Evolutionary conservation across 495 filamentous ascomycete species (phyloP).

Genomic region (Aspergillus egyptiacus): DNA sequence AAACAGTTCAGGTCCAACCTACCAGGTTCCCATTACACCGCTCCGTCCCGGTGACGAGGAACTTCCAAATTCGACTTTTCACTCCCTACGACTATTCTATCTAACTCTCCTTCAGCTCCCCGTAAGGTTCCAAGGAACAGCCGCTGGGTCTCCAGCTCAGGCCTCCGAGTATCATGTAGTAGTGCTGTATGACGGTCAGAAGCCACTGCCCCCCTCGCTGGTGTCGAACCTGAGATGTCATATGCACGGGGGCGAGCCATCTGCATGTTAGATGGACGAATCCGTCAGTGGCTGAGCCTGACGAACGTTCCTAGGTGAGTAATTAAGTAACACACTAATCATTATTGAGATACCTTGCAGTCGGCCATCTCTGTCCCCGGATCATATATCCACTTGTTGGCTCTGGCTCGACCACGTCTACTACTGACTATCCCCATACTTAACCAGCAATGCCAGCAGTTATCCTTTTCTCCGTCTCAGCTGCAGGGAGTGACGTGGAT

Average conservation of each 20-base stretch:
- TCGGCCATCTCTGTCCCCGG: too few relatives aligned
- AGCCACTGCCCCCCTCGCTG: constrained; percentile 9
- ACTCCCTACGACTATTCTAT: not conserved
- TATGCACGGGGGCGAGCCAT: constrained; percentile 24
- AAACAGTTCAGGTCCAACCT: too few relatives aligned
- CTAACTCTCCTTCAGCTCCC: not conserved
- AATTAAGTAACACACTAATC: not conserved
- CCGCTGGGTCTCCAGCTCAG: too few relatives aligned
- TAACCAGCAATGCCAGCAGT: too few relatives aligned
- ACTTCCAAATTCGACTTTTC: not conserved
- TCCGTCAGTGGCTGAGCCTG: constrained; percentile 14
- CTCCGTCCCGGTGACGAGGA: too few relatives aligned
- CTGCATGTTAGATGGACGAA: constrained; percentile 15
- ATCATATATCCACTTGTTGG: too few relatives aligned
- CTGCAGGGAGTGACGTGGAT: constrained; percentile 2
- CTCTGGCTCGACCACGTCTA: too few relatives aligned
- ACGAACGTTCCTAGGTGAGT: constrained; percentile 8
- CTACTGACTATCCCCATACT: too few relatives aligned
- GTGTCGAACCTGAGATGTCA: constrained; percentile 21
- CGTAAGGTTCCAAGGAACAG: not conserved
- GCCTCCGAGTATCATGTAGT: too few relatives aligned
- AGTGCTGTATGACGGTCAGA: too few relatives aligned
- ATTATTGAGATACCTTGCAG: not conserved
- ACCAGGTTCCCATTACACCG: too few relatives aligned
- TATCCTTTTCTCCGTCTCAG: not conserved